phyloP scores from a whole-genome alignment of 805 yeast species.

The Lipomyces chichibuensis region DNA sequence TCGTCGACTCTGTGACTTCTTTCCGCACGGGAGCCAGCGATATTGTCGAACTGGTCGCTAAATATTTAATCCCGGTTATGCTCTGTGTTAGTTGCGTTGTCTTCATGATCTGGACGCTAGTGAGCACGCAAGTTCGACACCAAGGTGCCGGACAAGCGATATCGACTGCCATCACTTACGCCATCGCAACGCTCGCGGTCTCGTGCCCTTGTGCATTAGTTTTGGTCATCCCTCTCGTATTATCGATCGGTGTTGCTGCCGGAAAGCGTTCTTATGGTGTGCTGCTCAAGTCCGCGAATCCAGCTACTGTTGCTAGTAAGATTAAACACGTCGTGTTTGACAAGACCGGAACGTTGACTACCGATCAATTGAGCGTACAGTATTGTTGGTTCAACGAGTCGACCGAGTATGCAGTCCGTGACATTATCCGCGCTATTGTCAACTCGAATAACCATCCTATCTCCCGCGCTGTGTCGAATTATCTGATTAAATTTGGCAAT shows the following conservation, averaged over 20 bases:
- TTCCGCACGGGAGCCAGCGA: constrained; percentile 71
- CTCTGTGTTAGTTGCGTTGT: constrained; percentile 63
- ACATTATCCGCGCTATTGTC: constrained; percentile 12
- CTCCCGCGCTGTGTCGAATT: constrained; percentile 19
- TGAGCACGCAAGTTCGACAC: constrained; percentile 62
- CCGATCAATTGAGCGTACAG: constrained; percentile 15
- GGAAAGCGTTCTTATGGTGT: constrained; percentile 23
- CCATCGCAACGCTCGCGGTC: constrained; percentile 24
- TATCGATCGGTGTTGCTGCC: constrained; percentile 36
- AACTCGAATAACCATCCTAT: constrained; percentile 24
- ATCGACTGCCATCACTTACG: constrained; percentile 25
- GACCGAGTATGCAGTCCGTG: constrained; percentile 2
- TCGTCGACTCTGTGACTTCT: constrained; percentile 68
- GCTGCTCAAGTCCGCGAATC: constrained; percentile 27
- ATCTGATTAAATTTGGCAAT: constrained; percentile 1
- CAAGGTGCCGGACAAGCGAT: constrained; percentile 8
- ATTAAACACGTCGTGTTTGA: constrained; percentile 32
- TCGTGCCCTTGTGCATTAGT: constrained; percentile 38
- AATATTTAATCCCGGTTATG: constrained; percentile 68
- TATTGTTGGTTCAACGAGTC: constrained; percentile 12
- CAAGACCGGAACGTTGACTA: constrained; percentile 36
- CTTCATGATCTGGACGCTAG: constrained; percentile 61
- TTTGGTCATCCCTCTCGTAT: constrained; percentile 33
- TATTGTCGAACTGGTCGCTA: constrained; percentile 66
- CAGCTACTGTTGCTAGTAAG: constrained; percentile 15